Evolutionary conservation across 1,284 basidiomycete species (phyloP).

Genomic region (Ganoderma boninense): DNA sequence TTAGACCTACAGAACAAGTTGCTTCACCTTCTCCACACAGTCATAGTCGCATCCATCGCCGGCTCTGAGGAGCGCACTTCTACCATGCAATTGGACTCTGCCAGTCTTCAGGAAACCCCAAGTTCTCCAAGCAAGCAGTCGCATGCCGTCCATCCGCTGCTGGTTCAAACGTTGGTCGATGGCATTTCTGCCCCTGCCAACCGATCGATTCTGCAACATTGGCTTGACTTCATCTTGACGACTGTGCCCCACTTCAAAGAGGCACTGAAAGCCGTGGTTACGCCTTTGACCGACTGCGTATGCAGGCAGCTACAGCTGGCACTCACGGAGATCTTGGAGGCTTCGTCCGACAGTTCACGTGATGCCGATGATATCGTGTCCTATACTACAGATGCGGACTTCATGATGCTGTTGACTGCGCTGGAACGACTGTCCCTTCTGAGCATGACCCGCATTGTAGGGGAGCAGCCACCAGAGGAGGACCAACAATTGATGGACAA

Average conservation of each 20-base stretch:
- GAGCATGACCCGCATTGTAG: conserved; percentile 62
- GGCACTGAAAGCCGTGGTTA: conserved; percentile 70
- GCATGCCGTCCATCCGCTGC: conserved; percentile 69
- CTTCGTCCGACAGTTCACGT: conserved; percentile 45
- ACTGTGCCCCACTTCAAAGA: conserved; percentile 86
- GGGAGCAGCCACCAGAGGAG: conserved; percentile 63
- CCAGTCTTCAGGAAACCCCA: conserved; percentile 28
- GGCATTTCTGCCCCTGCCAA: conserved; percentile 79
- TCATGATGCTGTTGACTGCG: conserved; percentile 84
- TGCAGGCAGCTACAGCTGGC: conserved; percentile 76
- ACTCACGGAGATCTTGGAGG: conserved; percentile 63
- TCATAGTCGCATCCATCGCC: conserved; percentile 66
- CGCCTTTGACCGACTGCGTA: conserved; percentile 84
- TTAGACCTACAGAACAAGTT: conserved; percentile 93
- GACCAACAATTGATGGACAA: conserved; percentile 62
- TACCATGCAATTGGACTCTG: conserved; percentile 22
- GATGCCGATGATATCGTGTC: conserved; percentile 51
- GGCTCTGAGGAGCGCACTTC: conserved; percentile 23
- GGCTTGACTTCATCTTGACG: conserved; percentile 96
- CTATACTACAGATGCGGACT: conserved; percentile 81
- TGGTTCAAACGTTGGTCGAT: conserved; percentile 83
- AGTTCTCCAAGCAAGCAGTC: conserved; percentile 34
- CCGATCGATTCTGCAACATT: conserved; percentile 88
- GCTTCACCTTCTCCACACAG: conserved; percentile 89
- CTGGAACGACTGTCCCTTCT: conserved; percentile 83